Evolutionary conservation across 352 stramenopile species (phyloP), one percentile per base, ranked within the genome.

Genomic region (Elongisporangium prolatum): DNA sequence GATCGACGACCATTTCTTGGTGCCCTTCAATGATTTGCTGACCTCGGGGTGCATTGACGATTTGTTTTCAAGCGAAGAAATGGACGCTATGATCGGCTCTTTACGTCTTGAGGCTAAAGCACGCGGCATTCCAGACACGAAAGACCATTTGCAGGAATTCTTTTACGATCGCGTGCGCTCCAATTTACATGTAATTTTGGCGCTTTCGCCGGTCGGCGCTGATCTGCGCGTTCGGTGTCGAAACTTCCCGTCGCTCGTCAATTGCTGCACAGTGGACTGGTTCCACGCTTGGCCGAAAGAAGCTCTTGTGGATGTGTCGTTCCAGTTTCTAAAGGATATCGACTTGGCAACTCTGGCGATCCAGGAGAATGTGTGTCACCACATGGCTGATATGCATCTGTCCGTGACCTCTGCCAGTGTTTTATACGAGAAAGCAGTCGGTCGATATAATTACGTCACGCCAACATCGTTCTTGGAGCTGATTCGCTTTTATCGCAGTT

Each of bases 401-500:
- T 93, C 78, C 0, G 91, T 98, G n/a, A 93, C 84, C 2, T 61
- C 58, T 7, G 83, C 86, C 0, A 97, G 90, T 9, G 50, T 69
- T 0, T 56, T 81, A 50, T 98, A 96, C 60, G 81, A 86, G 7
- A 82, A 83, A 21, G 72, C 71, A 17, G 84, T 87, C 25, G 78
- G 77, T 1, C 73, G 92, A 9, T 93, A 86, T 64, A 97, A 97
- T 64, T 98, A 98, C 65, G 91, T 96, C 50, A 98, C 91, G 0
- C 92, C 92, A 2, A 98, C 93, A 34, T 96, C 79, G 2, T 98
- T 97, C 54, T 62, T 98, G 16, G 92, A 98, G 62, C 65, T 98
- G 0, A 97, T 98, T 59, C 74, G 79, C 8, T 97, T 98, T 52
- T 98, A 97, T 58, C 95, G 93, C 40, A 79, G 68, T 17, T 68